Evolutionary conservation across 805 yeast species (phyloP).

Genomic region (Maudiozyma pseudohumilis): DNA sequence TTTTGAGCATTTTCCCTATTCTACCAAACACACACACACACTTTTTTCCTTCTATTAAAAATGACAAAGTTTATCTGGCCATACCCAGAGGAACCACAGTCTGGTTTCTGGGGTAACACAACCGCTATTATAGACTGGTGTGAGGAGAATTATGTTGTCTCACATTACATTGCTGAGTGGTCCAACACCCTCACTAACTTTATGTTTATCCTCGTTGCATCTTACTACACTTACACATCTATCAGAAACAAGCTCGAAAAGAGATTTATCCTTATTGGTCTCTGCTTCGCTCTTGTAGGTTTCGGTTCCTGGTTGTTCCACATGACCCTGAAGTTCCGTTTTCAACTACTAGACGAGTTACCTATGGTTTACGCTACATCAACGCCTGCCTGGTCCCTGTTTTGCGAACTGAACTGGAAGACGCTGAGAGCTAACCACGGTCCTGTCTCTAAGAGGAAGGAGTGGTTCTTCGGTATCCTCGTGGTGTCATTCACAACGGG

Average conservation of each 20-base stretch:
- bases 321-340: constrained; percentile 86
- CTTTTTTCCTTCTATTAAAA: not conserved
- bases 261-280: constrained; percentile 59
- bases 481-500: constrained; percentile 45
- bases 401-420: constrained; percentile 37
- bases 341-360: constrained; percentile 85
- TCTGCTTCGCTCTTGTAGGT: constrained; percentile 85
- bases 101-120: constrained; percentile 71
- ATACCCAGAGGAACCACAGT: constrained; percentile 44
- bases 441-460: constrained; percentile 7
- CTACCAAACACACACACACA: not conserved
- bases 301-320: constrained; percentile 93
- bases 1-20: not conserved
- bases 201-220: constrained; percentile 45
- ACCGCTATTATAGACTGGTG: constrained; percentile 99
- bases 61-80: constrained; percentile 25
- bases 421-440: constrained; percentile 25
- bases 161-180: constrained; percentile 81
- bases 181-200: constrained; percentile 77
- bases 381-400: constrained; percentile 80
- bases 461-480: constrained; percentile 35
- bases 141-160: constrained; percentile 88
- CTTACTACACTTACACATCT: constrained; percentile 55
- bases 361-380: constrained; percentile 99
- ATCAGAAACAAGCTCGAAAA: constrained; percentile 50